A percentile compares a stretch with the other conserved stretches of the same genome.
Conservation (phyloP, 2,329 filamentous ascomycete species). For the Aureobasidium namibiae region DNA sequence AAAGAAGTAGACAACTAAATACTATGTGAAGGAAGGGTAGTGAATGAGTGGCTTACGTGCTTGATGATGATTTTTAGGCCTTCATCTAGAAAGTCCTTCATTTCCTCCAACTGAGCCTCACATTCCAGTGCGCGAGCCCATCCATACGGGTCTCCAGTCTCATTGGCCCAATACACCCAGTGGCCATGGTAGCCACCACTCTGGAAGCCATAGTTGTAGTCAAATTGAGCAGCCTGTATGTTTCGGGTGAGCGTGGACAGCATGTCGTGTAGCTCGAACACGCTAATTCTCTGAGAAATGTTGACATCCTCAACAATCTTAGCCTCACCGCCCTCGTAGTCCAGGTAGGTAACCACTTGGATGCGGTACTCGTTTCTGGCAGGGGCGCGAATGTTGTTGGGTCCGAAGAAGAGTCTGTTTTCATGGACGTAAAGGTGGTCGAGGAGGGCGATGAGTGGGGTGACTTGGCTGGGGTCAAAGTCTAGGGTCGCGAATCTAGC, state of each 20-base stretch:
- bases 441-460: background rate
- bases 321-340: background rate
- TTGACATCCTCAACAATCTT: background rate
- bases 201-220: background rate
- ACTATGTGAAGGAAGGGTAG: background rate
- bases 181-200: background rate
- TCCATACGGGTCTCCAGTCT: background rate
- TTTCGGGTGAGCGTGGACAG: background rate
- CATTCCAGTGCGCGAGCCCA: background rate
- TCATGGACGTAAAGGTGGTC: background rate
- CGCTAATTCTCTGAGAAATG: background rate
- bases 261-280: background rate
- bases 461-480: background rate
- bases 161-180: background rate
- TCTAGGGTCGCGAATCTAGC: background rate
- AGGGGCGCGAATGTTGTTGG: background rate
- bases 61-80: background rate
- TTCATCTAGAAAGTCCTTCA: background rate
- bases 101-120: background rate
- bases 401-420: background rate
- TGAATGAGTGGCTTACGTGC: constrained; percentile 1
- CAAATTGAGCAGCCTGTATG: background rate
- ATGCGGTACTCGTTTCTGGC: background rate
- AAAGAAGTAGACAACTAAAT: no score
- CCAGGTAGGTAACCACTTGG: background rate